Evolutionary conservation across 108 stramenopile genomes (phyloP), one percentile per base, ranked within the genome.

Genomic region (Stephanodiscus minutulus): DNA sequence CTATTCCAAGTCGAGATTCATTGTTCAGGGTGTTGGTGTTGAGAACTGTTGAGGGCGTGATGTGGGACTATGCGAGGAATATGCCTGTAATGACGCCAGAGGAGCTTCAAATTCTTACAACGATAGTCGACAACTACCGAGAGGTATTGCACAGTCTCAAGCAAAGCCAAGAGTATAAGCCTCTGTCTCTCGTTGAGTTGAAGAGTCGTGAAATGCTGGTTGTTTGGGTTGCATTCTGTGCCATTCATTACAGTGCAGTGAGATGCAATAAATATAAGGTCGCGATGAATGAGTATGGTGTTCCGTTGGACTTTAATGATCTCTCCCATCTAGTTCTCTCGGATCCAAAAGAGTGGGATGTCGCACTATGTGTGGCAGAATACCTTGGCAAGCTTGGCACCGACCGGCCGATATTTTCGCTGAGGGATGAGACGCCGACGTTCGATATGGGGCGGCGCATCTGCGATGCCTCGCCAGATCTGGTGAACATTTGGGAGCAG

Each of bases 151-250:
- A 74, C 25, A n/a, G 20, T 44, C 67, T 74, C 37, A 66, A 54
- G n/a, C 1, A 2, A 0, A 67, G 22, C 31, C 29, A 37, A 1
- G 27, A 37, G 46, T 33, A 36, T 41, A 33, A 13, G 24, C 31
- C 10, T 11, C n/a, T 61, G 36, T 56, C 52, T 22, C 37, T 28
- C 24, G 56, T 60, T 6, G 49, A 68, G 69, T 60, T 76, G 25
- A 18, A 35, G 35, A 68, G 64, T 58, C 74, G 74, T 18, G 74
- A 81, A 28, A 7, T 70, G 1, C 21, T 81, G 36, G 76, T 82
- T 11, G 81, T 77, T 4, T 82, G 81, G 81, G 56, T 82, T 49
- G 65, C 54, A 31, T 75, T 68, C 44, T 75, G 74, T n/a, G 21
- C 61, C 15, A 75, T 75, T 68, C 74, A 75, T 41, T 31, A 13